Conservation (phyloP, 2,329 filamentous ascomycete species). For the Xylaria digitata region DNA sequence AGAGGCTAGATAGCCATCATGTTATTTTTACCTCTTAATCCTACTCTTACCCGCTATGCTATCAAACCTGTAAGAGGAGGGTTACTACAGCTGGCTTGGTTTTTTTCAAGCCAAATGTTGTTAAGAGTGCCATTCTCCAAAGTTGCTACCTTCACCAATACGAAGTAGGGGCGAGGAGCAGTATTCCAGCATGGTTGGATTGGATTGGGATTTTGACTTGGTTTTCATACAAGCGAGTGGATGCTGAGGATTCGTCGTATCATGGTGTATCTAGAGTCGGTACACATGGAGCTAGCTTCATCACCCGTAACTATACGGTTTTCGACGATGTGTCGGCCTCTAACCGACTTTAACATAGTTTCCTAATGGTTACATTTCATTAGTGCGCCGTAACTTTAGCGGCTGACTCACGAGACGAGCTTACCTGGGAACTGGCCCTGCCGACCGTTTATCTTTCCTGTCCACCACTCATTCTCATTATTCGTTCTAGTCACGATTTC, state of each 20-base stretch:
- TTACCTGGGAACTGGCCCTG: conserved; percentile 95
- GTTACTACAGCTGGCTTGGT: neutral
- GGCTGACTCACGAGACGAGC: conserved; percentile 45
- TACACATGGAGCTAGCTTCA: neutral
- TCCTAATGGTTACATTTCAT: conserved; percentile 51
- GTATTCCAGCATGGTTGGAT: neutral
- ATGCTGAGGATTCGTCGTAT: conserved; percentile 12
- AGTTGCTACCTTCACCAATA: neutral
- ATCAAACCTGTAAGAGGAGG: neutral
- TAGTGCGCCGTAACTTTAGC: conserved; percentile 38
- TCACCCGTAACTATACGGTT: conserved; percentile 22
- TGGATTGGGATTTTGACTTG: neutral
- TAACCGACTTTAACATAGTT: conserved; percentile 62
- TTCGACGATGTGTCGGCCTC: conserved; percentile 35
- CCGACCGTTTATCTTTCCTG: conserved; percentile 80
- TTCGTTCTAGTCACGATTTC: conserved; percentile 86
- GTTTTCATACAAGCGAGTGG: neutral
- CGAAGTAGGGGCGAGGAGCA: too few species aligned
- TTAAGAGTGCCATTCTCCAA: neutral
- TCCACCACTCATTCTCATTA: conserved; percentile 99
- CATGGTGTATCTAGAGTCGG: conserved; percentile 14
- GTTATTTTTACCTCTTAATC: neutral
- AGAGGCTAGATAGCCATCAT: neutral
- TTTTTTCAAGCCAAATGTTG: neutral
- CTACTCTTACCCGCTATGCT: neutral